These are phyloP conservation scores for Trifolium subterraneum DNA, from an alignment of 306 rosid genomes.

Conservation along the genomic window DNA sequence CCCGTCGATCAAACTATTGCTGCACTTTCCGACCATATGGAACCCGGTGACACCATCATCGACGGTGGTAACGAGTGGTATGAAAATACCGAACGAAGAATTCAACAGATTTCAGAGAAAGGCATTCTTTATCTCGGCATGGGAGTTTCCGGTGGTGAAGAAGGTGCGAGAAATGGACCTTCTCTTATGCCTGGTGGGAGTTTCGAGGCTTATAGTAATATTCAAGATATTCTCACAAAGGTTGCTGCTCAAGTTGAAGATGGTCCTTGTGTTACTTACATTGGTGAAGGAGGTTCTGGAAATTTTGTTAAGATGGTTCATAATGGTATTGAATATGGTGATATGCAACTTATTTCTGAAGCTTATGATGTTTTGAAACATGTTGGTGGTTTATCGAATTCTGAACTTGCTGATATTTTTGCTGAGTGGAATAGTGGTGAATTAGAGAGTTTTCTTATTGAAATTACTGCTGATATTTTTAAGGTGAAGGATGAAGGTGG, in stretches of 20 bases:
- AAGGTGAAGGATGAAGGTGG: constrained; percentile 72
- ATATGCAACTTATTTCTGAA: constrained; percentile 92
- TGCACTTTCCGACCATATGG: constrained; percentile 72
- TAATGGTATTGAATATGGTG: constrained; percentile 91
- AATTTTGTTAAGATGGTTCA: constrained; percentile 96
- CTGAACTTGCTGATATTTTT: constrained; percentile 69
- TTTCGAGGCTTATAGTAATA: constrained; percentile 60
- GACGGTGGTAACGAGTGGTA: constrained; percentile 99
- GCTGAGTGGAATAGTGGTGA: constrained; percentile 88
- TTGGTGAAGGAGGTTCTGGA: constrained; percentile 90
- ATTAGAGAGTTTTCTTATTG: constrained; percentile 82
- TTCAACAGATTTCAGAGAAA: constrained; percentile 36
- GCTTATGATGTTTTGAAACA: constrained; percentile 89
- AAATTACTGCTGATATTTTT: constrained; percentile 88
- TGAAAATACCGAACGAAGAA: constrained; percentile 83
- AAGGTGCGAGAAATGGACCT: constrained; percentile 88
- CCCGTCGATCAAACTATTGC: constrained; percentile 94
- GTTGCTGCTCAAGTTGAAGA: constrained; percentile 94
- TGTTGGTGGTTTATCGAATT: constrained; percentile 72
- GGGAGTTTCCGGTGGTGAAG: constrained; percentile 98
- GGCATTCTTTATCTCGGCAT: constrained; percentile 84
- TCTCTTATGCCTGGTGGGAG: constrained; percentile 95
- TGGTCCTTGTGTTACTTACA: constrained; percentile 87
- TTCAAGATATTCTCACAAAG: constrained; percentile 69
- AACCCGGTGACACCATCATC: constrained; percentile 83